Conservation (phyloP, 163 green algal species). For the Trebouxiophyceae sp. region DNA sequence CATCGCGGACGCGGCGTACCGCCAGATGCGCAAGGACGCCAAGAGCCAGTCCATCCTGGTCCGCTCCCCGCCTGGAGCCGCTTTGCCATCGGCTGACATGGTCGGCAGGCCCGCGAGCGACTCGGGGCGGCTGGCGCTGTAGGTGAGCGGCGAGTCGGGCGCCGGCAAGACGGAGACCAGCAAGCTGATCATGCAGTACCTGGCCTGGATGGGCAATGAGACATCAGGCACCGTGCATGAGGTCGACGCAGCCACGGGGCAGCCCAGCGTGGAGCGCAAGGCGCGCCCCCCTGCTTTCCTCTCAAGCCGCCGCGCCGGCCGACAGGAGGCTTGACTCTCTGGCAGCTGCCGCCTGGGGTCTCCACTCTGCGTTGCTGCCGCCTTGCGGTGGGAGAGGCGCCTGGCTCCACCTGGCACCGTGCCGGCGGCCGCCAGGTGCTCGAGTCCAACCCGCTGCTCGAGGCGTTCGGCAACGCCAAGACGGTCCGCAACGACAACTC, state of each 20-base stretch:
- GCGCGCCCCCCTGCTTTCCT: slow-evolving; percentile 10
- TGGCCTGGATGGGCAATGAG: slow-evolving; percentile 84
- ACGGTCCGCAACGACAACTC: slow-evolving; percentile 98
- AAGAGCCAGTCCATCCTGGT: slow-evolving; percentile 93
- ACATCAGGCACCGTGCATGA: slow-evolving; percentile 41
- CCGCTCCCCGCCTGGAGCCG: slow-evolving; percentile 3
- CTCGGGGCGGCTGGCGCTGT: too few relatives aligned
- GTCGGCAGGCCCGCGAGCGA: too few relatives aligned
- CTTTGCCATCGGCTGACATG: too few relatives aligned
- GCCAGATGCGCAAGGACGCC: slow-evolving; percentile 78
- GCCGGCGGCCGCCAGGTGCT: slow-evolving; percentile 65
- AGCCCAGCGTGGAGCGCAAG: slow-evolving; percentile 64
- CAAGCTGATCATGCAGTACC: slow-evolving; percentile 98
- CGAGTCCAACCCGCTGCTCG: slow-evolving; percentile 96
- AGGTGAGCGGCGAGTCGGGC: slow-evolving; percentile 92
- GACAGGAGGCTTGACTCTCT: too few relatives aligned
- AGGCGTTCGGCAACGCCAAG: slow-evolving; percentile 99
- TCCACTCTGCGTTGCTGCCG: too few relatives aligned
- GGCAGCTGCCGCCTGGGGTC: too few relatives aligned
- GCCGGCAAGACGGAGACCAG: slow-evolving; percentile 98
- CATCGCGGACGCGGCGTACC: slow-evolving; percentile 90
- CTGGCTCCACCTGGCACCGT: too few relatives aligned
- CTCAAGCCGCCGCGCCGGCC: too few relatives aligned
- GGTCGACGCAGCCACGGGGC: slow-evolving; percentile 5
- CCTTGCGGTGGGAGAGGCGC: too few relatives aligned